phyloP scores from a whole-genome alignment of 2,329 filamentous ascomycete genomes.

The Aspergillus thermomutatus region DNA sequence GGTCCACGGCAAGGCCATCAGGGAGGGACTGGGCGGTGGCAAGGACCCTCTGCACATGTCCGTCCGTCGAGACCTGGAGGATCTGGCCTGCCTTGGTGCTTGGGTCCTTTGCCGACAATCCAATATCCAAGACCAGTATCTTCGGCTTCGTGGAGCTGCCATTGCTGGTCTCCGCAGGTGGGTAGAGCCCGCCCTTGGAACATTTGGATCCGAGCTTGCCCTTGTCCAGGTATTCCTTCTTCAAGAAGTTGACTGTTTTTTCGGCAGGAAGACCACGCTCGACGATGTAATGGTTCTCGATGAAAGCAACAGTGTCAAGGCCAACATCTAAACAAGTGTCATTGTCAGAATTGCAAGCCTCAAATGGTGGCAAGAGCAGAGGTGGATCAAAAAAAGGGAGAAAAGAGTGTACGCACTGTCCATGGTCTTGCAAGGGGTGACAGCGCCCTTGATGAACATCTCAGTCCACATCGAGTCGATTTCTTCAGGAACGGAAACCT shows the following conservation, averaged over 20 bases:
- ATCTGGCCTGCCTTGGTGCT: slow-evolving; percentile 16
- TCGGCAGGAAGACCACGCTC: slow-evolving; percentile 44
- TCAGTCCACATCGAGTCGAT: slow-evolving; percentile 49
- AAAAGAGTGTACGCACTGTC: slow-evolving; percentile 28
- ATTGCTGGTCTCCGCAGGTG: slow-evolving; percentile 13
- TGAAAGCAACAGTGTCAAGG: slow-evolving; percentile 52
- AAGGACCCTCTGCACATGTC: slow-evolving; percentile 12
- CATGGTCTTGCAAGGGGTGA: slow-evolving; percentile 45
- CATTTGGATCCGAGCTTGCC: slow-evolving; percentile 49
- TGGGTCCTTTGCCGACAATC: slow-evolving; percentile 15
- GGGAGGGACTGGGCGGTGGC: slow-evolving; percentile 29
- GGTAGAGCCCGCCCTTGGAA: slow-evolving; percentile 41
- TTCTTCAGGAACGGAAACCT: slow-evolving; percentile 47
- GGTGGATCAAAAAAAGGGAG: too few relatives aligned
- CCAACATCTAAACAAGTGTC: slow-evolving; percentile 46
- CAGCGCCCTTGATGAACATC: slow-evolving; percentile 32
- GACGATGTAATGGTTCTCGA: slow-evolving; percentile 52
- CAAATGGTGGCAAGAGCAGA: too few relatives aligned
- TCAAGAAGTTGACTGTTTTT: slow-evolving; percentile 46
- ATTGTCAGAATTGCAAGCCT: too few relatives aligned
- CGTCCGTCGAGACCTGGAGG: slow-evolving; percentile 15
- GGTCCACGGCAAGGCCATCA: slow-evolving; percentile 45
- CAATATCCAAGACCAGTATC: slow-evolving; percentile 23
- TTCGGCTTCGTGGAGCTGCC: neutral
- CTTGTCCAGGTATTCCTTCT: slow-evolving; percentile 43